Evolutionary conservation across 768 basidiomycete species (phyloP).

Genomic region (Phaffia tasmanica): DNA sequence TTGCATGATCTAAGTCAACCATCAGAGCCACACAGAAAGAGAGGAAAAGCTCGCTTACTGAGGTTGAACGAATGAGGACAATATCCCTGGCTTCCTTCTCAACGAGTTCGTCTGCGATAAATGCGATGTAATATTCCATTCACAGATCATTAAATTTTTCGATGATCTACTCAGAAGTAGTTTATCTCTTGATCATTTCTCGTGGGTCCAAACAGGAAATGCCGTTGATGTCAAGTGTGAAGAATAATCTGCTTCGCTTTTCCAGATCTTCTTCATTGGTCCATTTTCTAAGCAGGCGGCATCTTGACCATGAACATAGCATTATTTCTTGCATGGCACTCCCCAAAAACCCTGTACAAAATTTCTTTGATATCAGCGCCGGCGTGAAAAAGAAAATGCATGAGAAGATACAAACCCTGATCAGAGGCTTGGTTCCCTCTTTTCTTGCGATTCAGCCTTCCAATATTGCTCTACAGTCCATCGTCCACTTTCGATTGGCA

Average conservation of each 20-base stretch:
- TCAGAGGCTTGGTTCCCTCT: slow-evolving; percentile 61
- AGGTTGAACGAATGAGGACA: too few relatives aligned
- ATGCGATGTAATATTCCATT: slow-evolving; percentile 81
- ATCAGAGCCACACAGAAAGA: too few relatives aligned
- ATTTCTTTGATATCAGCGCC: neutral
- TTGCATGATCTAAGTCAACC: too few relatives aligned
- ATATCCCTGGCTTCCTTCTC: too few relatives aligned
- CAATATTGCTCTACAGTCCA: slow-evolving; percentile 78
- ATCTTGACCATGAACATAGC: slow-evolving; percentile 80
- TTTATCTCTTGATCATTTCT: slow-evolving; percentile 89
- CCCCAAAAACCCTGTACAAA: slow-evolving; percentile 78
- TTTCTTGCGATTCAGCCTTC: slow-evolving; percentile 68
- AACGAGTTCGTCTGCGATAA: too few relatives aligned
- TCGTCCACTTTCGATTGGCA: slow-evolving; percentile 94
- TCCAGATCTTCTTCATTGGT: slow-evolving; percentile 78
- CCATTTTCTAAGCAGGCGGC: slow-evolving; percentile 63
- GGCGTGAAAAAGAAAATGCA: neutral
- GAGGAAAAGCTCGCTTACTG: too few relatives aligned
- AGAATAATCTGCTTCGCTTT: slow-evolving; percentile 81
- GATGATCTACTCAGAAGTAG: slow-evolving; percentile 76
- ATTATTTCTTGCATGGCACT: slow-evolving; percentile 84
- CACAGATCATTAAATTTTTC: slow-evolving; percentile 85
- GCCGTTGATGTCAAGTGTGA: slow-evolving; percentile 77
- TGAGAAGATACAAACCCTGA: slow-evolving; percentile 54
- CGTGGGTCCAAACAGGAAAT: slow-evolving; percentile 99